These are phyloP conservation scores for Cadophora sp. DNA, from an alignment of 2,329 filamentous ascomycete genomes.

Conservation along the genomic window DNA sequence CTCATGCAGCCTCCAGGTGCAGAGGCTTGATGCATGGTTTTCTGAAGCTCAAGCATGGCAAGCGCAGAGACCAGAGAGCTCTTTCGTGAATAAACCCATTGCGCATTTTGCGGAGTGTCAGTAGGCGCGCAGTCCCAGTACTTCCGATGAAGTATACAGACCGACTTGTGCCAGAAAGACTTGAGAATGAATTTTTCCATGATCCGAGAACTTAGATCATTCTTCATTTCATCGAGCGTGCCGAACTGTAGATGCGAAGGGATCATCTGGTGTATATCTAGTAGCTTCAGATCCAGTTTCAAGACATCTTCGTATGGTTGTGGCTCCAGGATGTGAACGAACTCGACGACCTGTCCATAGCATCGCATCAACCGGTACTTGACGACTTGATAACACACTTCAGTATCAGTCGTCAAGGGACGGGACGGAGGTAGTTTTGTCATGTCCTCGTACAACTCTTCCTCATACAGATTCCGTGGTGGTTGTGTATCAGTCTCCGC, in stretches of 20 bases:
- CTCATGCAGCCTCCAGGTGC: slow-evolving; percentile 61
- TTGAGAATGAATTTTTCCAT: slow-evolving; percentile 61
- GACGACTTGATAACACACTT: slow-evolving; percentile 60
- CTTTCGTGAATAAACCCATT: slow-evolving; percentile 60
- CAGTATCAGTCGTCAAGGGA: slow-evolving; percentile 63
- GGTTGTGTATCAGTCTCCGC: slow-evolving; percentile 68
- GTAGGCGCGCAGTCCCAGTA: slow-evolving; percentile 55
- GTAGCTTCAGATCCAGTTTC: slow-evolving; percentile 54
- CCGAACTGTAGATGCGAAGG: slow-evolving; percentile 57
- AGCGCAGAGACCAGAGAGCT: slow-evolving; percentile 58
- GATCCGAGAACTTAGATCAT: slow-evolving; percentile 53
- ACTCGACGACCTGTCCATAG: slow-evolving; percentile 58
- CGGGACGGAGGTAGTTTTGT: slow-evolving; percentile 61
- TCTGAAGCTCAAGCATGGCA: slow-evolving; percentile 56
- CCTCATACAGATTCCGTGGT: slow-evolving; percentile 69
- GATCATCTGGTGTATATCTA: slow-evolving; percentile 53
- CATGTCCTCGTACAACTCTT: slow-evolving; percentile 66
- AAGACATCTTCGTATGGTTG: slow-evolving; percentile 59
- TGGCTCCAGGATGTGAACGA: slow-evolving; percentile 56
- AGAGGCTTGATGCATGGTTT: slow-evolving; percentile 55
- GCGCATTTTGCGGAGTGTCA: slow-evolving; percentile 39
- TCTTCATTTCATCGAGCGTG: slow-evolving; percentile 56
- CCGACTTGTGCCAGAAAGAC: slow-evolving; percentile 60
- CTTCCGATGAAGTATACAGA: slow-evolving; percentile 62
- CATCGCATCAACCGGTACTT: slow-evolving; percentile 56